Base-by-base conservation (phyloP, 371 early-diverging fungal genomes). In the Mortierella sp. region DNA sequence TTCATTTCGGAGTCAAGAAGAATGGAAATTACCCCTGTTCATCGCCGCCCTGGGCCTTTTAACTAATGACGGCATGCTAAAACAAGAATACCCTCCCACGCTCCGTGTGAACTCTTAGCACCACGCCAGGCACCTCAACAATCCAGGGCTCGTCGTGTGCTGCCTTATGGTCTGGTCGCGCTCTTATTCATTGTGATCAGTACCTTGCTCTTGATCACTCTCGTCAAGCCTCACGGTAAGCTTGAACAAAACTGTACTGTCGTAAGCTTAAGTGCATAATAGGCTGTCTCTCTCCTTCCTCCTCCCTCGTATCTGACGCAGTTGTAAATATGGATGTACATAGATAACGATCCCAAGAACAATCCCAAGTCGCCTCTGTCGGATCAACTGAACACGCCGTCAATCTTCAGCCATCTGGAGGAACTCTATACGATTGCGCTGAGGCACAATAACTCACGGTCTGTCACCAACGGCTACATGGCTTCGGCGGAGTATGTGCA, bases 401-500 rank as follows among this genome's bases (percentile, higher is more conserved):
- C 71, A n/a, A 72, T 82, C 32, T 64, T 70, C 50, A 21, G 39
- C 2, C 82, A 82, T 27, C 41, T 82, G 42, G 60, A 80, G 26
- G 76, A 79, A 31, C 53, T 82, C 32, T 55, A 82, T 41, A 60
- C 75, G 17, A 72, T 82, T 48, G 82, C 82, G 14, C 34, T 49
- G 46, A 54, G 78, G 44, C 55, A 61, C 46, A 70, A 79, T 49
- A 64, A 72, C 47, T 82, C 83, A n/a, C 67, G 83, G 27, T 78
- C 76, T 19, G 70, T 82, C 21, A 68, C 60, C 7, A 67, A 81
- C n/a, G 82, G 80, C 8, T 82, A 79, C 60, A 53, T 76, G 56
- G 80, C 79, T 19, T 78, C 78, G 21, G 83, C 83, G 2, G 79
- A 71, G 12, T 82, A 82, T 56, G 72, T 82, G 24, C 73, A 73